phyloP scores from a whole-genome alignment of 75 land plant species.

The Picea glauca region DNA sequence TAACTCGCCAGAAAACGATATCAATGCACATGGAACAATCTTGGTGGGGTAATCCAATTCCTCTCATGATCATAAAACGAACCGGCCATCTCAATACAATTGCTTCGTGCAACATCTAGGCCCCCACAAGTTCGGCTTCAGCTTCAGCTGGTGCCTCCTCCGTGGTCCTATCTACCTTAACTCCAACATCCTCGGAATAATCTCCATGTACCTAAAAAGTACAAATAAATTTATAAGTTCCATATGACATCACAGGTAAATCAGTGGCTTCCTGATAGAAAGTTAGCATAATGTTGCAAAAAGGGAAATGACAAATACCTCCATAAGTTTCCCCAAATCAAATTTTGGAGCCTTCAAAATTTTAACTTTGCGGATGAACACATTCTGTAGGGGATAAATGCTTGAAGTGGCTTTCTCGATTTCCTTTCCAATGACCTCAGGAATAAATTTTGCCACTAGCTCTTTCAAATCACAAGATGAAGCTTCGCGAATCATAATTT shows the following conservation, averaged over 20 bases:
- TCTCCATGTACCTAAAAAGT: slow-evolving; percentile 40
- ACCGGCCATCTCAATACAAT: too few relatives aligned
- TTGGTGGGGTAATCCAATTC: too few relatives aligned
- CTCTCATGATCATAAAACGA: too few relatives aligned
- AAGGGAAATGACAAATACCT: slow-evolving; percentile 26
- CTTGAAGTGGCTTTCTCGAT: slow-evolving; percentile 49
- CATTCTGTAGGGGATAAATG: slow-evolving; percentile 56
- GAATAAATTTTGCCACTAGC: slow-evolving; percentile 51
- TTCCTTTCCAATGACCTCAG: slow-evolving; percentile 49
- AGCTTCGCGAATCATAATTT: slow-evolving; percentile 54
- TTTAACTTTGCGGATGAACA: slow-evolving; percentile 52
- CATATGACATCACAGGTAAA: not conserved
- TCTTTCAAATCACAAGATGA: slow-evolving; percentile 56
- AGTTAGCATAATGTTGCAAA: not conserved
- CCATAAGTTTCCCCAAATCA: slow-evolving; percentile 63
- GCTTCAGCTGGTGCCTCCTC: slow-evolving; percentile 24
- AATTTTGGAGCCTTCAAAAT: slow-evolving; percentile 63
- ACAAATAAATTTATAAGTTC: not conserved
- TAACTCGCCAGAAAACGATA: too few relatives aligned
- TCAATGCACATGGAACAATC: too few relatives aligned
- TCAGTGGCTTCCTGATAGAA: not conserved
- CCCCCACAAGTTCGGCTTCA: slow-evolving; percentile 37
- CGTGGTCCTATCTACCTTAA: slow-evolving; percentile 32
- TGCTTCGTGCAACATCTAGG: slow-evolving; percentile 10
- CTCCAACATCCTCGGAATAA: slow-evolving; percentile 33